These are phyloP conservation scores for Eimeria sp. DNA, from an alignment of 169 alveolate species.

Conservation along the genomic window DNA sequence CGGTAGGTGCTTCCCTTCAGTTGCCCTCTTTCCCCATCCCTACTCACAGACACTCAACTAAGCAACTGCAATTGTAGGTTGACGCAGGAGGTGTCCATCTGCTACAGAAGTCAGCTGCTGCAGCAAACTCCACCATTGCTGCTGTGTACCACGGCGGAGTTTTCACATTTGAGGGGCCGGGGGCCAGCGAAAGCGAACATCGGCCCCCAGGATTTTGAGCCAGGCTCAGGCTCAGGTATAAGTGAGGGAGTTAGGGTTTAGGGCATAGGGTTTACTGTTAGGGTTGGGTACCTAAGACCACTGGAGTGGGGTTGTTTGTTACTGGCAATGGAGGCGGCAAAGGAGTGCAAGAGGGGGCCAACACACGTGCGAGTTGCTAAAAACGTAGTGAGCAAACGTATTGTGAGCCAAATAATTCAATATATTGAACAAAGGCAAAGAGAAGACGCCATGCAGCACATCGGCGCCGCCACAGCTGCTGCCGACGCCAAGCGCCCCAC, in stretches of 20 bases:
- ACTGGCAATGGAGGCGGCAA: not conserved
- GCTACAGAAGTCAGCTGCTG: too few species aligned
- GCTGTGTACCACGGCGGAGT: too few species aligned
- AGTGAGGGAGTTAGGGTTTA: not conserved
- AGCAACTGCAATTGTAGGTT: too few species aligned
- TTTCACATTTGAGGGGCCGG: too few species aligned
- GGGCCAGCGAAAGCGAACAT: too few species aligned
- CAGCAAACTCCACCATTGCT: too few species aligned
- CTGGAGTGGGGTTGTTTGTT: not conserved
- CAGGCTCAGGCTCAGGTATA: not conserved
- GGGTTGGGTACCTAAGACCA: not conserved
- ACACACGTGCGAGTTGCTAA: too few species aligned
- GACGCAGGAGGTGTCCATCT: too few species aligned
- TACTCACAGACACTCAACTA: too few species aligned
- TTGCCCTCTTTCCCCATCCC: too few species aligned
- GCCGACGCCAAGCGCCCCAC: slow-evolving; percentile 1
- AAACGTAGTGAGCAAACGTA: not conserved
- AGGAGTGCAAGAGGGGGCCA: not conserved
- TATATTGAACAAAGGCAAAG: not conserved
- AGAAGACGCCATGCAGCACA: not conserved
- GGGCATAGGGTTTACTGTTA: slow-evolving; percentile 24
- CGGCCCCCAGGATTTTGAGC: not conserved
- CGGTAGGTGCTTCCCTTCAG: too few species aligned
- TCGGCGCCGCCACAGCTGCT: not conserved
- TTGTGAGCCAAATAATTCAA: not conserved